Percentiles rank a stretch among this genome's conserved stretches.
Evolutionary conservation across 805 yeast species (phyloP).

Genomic region (Vanderwaltozyma polyspora): DNA sequence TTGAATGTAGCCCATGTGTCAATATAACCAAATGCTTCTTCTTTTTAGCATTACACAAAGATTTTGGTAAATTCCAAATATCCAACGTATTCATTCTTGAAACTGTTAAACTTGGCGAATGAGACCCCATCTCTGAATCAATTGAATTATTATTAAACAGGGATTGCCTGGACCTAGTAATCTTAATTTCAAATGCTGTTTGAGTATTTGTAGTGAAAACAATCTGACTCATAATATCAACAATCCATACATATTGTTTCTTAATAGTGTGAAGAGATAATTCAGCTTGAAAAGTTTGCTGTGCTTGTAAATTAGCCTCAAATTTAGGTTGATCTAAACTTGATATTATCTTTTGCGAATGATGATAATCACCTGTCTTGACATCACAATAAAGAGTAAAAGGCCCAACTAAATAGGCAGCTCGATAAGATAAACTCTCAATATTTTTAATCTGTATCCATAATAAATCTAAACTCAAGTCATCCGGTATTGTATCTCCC

Average conservation of each 20-base stretch:
- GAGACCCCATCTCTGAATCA: slow-evolving; percentile 4
- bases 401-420: slow-evolving; percentile 71
- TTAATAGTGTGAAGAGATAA: slow-evolving; percentile 55
- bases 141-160: neutral
- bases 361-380: slow-evolving; percentile 42
- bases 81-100: slow-evolving; percentile 47
- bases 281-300: slow-evolving; percentile 50
- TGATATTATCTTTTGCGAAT: slow-evolving; percentile 39
- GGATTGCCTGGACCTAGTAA: slow-evolving; percentile 14
- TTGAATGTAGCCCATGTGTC: slow-evolving; percentile 73
- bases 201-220: slow-evolving; percentile 52
- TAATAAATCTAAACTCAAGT: slow-evolving; percentile 24
- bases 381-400: slow-evolving; percentile 65
- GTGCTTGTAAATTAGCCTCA: slow-evolving; percentile 63
- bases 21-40: slow-evolving; percentile 53
- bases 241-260: slow-evolving; percentile 49
- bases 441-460: slow-evolving; percentile 53
- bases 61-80: slow-evolving; percentile 55
- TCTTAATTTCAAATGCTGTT: slow-evolving; percentile 48
- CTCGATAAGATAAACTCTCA: slow-evolving; percentile 40
- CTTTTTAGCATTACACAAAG: slow-evolving; percentile 20
- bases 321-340: slow-evolving; percentile 71
- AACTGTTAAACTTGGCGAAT: slow-evolving; percentile 35
- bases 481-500: slow-evolving; percentile 20
- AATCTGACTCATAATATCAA: slow-evolving; percentile 63